Conservation (phyloP, 331 rosid species). For the Pyracantha coccinea region DNA sequence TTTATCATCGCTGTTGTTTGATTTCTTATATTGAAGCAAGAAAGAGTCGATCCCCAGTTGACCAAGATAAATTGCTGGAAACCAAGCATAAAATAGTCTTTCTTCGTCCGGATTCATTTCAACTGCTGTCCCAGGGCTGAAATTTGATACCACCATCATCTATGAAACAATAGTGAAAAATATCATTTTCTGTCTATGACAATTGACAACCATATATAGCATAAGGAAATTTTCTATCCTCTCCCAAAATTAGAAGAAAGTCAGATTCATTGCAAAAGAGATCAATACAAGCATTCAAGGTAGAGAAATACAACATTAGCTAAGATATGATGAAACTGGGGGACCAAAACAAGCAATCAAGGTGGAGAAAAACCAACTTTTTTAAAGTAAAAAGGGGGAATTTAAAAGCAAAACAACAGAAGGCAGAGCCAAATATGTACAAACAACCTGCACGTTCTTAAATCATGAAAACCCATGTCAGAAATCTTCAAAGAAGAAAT, state of each 20-base stretch:
- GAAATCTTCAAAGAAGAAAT: background rate
- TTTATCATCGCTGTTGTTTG: background rate
- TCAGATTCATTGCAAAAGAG: background rate
- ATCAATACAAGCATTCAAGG: background rate
- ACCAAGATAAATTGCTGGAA: conserved; percentile 12
- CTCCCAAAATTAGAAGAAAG: background rate
- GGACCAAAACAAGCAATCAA: background rate
- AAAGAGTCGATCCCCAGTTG: background rate
- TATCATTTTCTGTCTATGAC: background rate
- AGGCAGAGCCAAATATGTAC: background rate
- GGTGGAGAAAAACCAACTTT: background rate
- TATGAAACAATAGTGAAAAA: background rate
- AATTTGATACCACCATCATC: background rate
- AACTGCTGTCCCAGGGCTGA: background rate
- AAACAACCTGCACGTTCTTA: background rate
- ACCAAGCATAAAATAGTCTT: background rate
- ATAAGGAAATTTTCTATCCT: background rate
- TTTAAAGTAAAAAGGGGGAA: background rate
- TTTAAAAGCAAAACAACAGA: background rate
- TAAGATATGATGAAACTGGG: background rate
- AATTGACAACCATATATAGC: no score
- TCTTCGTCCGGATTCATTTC: conserved; percentile 3
- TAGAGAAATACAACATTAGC: background rate
- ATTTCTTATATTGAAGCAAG: conserved; percentile 10
- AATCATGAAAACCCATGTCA: background rate